Percentiles rank a stretch among this genome's conserved stretches.
phyloP scores from a whole-genome alignment of 2,329 filamentous ascomycete genomes.

The Monilinia fructicola region DNA sequence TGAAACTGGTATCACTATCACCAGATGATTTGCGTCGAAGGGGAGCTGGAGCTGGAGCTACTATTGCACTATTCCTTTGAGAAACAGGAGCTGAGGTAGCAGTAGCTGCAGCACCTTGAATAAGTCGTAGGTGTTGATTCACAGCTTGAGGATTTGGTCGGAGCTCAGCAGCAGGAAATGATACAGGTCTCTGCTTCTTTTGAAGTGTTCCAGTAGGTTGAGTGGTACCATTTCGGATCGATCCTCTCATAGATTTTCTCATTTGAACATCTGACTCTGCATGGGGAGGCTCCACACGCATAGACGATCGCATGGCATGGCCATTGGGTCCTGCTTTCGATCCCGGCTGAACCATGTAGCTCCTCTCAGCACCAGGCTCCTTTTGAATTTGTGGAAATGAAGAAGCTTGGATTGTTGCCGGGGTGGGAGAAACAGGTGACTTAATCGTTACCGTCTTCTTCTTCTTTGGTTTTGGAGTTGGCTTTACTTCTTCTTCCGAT shows the following conservation, averaged over 20 bases:
- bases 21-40: slow-evolving; percentile 59
- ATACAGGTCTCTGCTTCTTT: slow-evolving; percentile 42
- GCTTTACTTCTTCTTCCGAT: slow-evolving; percentile 44
- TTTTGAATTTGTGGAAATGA: slow-evolving; percentile 27
- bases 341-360: slow-evolving; percentile 45
- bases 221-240: slow-evolving; percentile 30
- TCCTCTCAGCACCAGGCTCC: slow-evolving; percentile 32
- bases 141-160: slow-evolving; percentile 29
- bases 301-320: slow-evolving; percentile 48
- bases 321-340: slow-evolving; percentile 38
- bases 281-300: slow-evolving; percentile 44
- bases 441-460: slow-evolving; percentile 28
- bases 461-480: slow-evolving; percentile 34
- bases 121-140: slow-evolving; percentile 31
- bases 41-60: slow-evolving; percentile 31
- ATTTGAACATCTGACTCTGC: slow-evolving; percentile 35
- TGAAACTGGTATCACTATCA: slow-evolving; percentile 81
- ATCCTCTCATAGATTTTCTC: slow-evolving; percentile 38
- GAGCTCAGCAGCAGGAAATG: slow-evolving; percentile 28
- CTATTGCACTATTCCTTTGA: slow-evolving; percentile 21
- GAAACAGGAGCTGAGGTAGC: slow-evolving; percentile 24
- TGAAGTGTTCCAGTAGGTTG: slow-evolving; percentile 38
- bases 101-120: slow-evolving; percentile 31
- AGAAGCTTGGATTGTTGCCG: background rate
- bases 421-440: background rate